These are phyloP conservation scores for Ceriops decandra DNA, from an alignment of 345 rosid genomes.

Conservation along the genomic window DNA sequence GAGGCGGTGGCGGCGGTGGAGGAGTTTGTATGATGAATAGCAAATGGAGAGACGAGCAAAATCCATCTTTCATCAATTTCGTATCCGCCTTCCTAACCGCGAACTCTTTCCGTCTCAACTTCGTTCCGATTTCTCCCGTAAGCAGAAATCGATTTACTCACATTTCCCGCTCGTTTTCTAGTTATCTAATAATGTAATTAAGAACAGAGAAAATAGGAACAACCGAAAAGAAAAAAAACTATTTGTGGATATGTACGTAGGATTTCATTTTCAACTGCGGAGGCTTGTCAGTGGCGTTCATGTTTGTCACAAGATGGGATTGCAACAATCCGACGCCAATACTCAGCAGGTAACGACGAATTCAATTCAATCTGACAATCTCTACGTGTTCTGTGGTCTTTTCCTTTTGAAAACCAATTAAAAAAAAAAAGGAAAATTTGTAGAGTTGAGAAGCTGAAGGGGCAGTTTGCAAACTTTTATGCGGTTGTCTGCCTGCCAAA, in stretches of 20 bases:
- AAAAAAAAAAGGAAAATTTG: neutral
- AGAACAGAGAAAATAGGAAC: too few relatives aligned
- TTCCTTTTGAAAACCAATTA: too few relatives aligned
- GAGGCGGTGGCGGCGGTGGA: conserved; percentile 5
- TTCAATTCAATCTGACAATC: too few relatives aligned
- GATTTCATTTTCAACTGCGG: conserved; percentile 92
- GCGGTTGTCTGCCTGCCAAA: conserved; percentile 59
- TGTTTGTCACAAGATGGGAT: conserved; percentile 79
- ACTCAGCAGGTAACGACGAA: conserved; percentile 54
- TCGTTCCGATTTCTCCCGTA: conserved; percentile 83
- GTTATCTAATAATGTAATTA: too few relatives aligned
- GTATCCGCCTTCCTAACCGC: conserved; percentile 60
- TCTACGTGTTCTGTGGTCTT: too few relatives aligned
- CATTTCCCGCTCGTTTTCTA: neutral
- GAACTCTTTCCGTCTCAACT: conserved; percentile 78
- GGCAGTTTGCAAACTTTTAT: conserved; percentile 69
- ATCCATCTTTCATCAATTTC: conserved; percentile 60
- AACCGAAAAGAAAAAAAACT: neutral
- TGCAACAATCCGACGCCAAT: conserved; percentile 31
- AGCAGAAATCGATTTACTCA: neutral
- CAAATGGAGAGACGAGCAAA: conserved; percentile 68
- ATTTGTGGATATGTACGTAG: conserved; percentile 20
- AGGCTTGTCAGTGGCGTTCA: conserved; percentile 75
- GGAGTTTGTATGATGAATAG: conserved; percentile 88
- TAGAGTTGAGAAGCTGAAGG: conserved; percentile 67